Conservation (phyloP, 1,284 basidiomycete genomes). For the Phlebopus sp. region DNA sequence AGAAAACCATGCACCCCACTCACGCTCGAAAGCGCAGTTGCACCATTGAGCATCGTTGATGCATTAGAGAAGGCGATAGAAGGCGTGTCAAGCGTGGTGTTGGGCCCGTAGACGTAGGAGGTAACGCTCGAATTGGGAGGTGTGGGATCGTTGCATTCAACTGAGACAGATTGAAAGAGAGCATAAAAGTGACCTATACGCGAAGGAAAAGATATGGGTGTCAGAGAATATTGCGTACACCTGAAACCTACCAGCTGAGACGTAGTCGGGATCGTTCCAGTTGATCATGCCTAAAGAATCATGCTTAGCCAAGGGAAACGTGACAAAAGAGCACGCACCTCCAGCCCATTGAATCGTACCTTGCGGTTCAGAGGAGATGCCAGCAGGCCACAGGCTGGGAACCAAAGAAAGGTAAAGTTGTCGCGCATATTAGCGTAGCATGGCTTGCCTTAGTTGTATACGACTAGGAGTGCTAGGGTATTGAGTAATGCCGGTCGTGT, state of each 20-base stretch:
- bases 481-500: constrained; percentile 45
- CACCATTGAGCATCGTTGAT: constrained; percentile 46
- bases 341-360: constrained; percentile 79
- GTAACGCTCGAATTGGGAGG: constrained; percentile 44
- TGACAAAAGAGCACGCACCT: constrained; percentile 28
- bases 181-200: constrained; percentile 56
- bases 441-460: constrained; percentile 66
- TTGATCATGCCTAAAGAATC: constrained; percentile 57
- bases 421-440: not conserved
- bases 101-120: constrained; percentile 61
- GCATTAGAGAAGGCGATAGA: constrained; percentile 52
- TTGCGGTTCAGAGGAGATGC: constrained; percentile 52
- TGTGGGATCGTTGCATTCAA: constrained; percentile 56
- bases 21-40: constrained; percentile 13
- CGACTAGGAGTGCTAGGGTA: constrained; percentile 78
- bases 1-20: constrained; percentile 14
- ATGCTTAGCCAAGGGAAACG: constrained; percentile 1
- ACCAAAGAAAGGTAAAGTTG: not conserved
- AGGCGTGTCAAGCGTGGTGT: constrained; percentile 50
- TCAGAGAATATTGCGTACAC: not conserved
- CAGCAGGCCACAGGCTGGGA: constrained; percentile 72
- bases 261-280: constrained; percentile 74
- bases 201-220: constrained; percentile 4
- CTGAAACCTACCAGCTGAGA: constrained; percentile 44
- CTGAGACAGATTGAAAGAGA: constrained; percentile 52